Conservation (phyloP, 2,329 filamentous ascomycete species). For the Nemania abortiva region DNA sequence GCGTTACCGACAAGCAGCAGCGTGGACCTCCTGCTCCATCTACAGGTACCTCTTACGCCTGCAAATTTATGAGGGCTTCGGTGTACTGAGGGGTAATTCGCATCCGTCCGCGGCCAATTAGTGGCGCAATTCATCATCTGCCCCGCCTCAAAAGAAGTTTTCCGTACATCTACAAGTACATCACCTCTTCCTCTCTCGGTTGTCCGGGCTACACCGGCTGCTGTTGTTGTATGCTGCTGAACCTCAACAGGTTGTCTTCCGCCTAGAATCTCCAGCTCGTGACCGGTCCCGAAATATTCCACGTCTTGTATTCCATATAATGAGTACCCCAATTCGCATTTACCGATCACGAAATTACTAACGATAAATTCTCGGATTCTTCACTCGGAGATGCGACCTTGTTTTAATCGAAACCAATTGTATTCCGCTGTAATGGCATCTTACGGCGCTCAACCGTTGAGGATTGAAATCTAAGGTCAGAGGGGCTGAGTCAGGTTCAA, state of each 20-base stretch:
- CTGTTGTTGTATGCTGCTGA: not conserved
- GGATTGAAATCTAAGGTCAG: not conserved
- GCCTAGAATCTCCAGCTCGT: conserved; percentile 11
- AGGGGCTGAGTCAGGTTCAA: conserved; percentile 6
- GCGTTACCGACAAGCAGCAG: conserved; percentile 11
- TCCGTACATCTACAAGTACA: conserved; percentile 8
- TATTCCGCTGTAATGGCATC: not conserved
- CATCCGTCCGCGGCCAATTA: conserved; percentile 11
- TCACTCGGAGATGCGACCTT: conserved; percentile 8
- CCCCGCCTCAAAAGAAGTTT: conserved; percentile 31
- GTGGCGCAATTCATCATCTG: conserved; percentile 22
- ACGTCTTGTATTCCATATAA: conserved; percentile 11
- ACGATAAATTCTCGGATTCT: conserved; percentile 30
- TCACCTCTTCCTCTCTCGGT: conserved; percentile 9
- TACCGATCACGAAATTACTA: conserved; percentile 16
- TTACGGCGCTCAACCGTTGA: conserved; percentile 4
- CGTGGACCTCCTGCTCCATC: not conserved
- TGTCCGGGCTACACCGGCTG: conserved; percentile 5
- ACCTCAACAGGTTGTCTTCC: not conserved
- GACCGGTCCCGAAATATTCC: conserved; percentile 23
- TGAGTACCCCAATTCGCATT: conserved; percentile 20
- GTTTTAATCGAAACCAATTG: not conserved
- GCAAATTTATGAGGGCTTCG: not conserved
- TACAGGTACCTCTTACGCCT: conserved; percentile 8
- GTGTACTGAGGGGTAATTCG: conserved; percentile 37